Conservation (phyloP, 2,329 filamentous ascomycete species). For the Alternaria sp. region DNA sequence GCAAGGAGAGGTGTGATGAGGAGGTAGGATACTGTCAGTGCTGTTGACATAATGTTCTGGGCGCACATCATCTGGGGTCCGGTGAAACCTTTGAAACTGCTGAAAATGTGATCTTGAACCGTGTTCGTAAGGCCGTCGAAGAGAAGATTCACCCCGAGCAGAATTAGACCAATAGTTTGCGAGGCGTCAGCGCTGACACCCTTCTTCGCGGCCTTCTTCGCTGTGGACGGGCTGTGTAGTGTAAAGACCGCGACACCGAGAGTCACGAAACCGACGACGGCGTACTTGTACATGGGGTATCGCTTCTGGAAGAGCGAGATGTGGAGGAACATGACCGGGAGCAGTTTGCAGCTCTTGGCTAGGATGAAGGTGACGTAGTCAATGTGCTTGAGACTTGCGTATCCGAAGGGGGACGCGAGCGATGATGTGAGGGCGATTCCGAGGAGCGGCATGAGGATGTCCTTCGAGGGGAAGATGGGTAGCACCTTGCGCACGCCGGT, state of each 20-base stretch:
- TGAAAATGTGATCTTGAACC: slow-evolving; percentile 94
- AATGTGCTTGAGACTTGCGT: slow-evolving; percentile 88
- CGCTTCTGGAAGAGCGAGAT: slow-evolving; percentile 86
- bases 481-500: slow-evolving; percentile 43
- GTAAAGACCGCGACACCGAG: slow-evolving; percentile 94
- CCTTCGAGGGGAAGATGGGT: slow-evolving; percentile 76
- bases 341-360: slow-evolving; percentile 95
- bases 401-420: slow-evolving; percentile 93
- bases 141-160: slow-evolving; percentile 87
- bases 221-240: slow-evolving; percentile 69
- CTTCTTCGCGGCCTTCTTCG: slow-evolving; percentile 48
- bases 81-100: slow-evolving; percentile 75
- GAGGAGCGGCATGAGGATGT: slow-evolving; percentile 78
- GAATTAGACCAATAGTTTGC: slow-evolving; percentile 77
- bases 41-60: slow-evolving; percentile 86
- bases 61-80: slow-evolving; percentile 99
- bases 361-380: slow-evolving; percentile 98
- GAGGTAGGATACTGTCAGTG: slow-evolving; percentile 78
- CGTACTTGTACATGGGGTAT: slow-evolving; percentile 96
- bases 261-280: slow-evolving; percentile 89
- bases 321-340: slow-evolving; percentile 98
- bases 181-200: slow-evolving; percentile 67
- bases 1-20: slow-evolving; percentile 81
- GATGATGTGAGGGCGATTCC: slow-evolving; percentile 88
- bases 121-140: slow-evolving; percentile 97